Evolutionary conservation across 116 monocot species (phyloP), one percentile per base, ranked within the genome.

Genomic region (Trichopus zeylanicus): DNA sequence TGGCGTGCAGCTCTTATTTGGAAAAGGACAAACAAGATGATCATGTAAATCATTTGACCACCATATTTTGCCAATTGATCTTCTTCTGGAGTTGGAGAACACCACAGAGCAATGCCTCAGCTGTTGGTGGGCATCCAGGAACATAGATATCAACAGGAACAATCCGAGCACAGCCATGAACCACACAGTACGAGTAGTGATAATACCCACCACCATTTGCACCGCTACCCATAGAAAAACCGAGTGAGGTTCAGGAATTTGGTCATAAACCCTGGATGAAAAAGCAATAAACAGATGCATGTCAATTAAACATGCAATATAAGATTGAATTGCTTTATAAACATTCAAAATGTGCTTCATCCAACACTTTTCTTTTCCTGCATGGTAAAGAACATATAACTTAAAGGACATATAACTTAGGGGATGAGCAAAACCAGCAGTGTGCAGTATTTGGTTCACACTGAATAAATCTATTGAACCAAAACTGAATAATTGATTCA

Each of bases 71-170:
- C 62, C 95, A 66, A 69, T 91, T 85, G 62, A 98, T 88, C 80
- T 98, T 98, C 88, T 99, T 99, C 72, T 99, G 98, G 26, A 99
- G 88, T 76, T 99, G 92, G 39, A 99, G 88, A 25, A 99, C 69
- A 16, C 98, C 98, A 18, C 85, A 99, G 9, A 92, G 92, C 12
- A 97, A 52, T 49, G 97, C 97, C 58, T 91, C 97, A 3, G 97
- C 97, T 0, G 97, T 97, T 0, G 97, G 97, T 19, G 91, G 97
- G 66, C 91, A 97, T 18, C 97, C 97, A 46, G 97, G 95, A 4
- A 97, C 97, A n/a, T 97, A 97, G 48, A 97, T 91, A 33, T 97
- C 97, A 4, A 97, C 97, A 20, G 97, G 97, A 15, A 97, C 91
- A 29, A 97, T 97, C 24, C 97, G 81, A 54, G 91, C 97, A 38